A percentile compares a stretch with the other conserved stretches of the same genome.
phyloP scores from a whole-genome alignment of 2,329 filamentous ascomycete species.

The Aureobasidium mangrovei region DNA sequence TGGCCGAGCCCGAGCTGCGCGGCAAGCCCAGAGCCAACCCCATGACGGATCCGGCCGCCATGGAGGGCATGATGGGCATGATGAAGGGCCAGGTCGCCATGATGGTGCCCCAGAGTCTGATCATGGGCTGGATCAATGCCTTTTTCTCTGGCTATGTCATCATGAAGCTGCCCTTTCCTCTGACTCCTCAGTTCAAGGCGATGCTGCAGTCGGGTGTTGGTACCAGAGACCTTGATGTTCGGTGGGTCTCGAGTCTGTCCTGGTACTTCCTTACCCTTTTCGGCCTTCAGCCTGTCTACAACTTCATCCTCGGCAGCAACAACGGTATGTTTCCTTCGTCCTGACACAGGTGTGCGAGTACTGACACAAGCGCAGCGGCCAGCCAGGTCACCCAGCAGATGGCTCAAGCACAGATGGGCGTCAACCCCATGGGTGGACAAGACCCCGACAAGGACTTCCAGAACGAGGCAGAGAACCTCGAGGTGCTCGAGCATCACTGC shows the following conservation, averaged over 20 bases:
- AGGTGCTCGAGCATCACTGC: slow-evolving; percentile 88
- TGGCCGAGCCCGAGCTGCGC: slow-evolving; percentile 79
- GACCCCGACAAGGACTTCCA: slow-evolving; percentile 94
- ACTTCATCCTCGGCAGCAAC: slow-evolving; percentile 90
- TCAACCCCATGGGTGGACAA: slow-evolving; percentile 66
- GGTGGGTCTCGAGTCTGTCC: slow-evolving; percentile 97
- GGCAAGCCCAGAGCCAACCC: slow-evolving; percentile 88
- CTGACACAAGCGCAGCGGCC: slow-evolving; percentile 52
- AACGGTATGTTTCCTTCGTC: slow-evolving; percentile 55
- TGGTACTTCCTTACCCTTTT: slow-evolving; percentile 99
- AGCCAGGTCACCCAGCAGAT: slow-evolving; percentile 84
- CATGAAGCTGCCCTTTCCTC: slow-evolving; percentile 93
- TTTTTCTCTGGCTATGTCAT: slow-evolving; percentile 99
- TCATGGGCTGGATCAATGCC: slow-evolving; percentile 99
- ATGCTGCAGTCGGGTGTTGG: slow-evolving; percentile 97
- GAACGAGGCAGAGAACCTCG: slow-evolving; percentile 87
- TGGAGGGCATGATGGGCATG: slow-evolving; percentile 99
- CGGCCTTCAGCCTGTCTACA: slow-evolving; percentile 92
- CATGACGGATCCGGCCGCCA: slow-evolving; percentile 87
- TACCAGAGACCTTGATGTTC: slow-evolving; percentile 89
- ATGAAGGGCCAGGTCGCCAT: slow-evolving; percentile 99
- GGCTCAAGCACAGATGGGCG: slow-evolving; percentile 54
- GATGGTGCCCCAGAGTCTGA: slow-evolving; percentile 97
- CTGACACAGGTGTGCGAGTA: not conserved
- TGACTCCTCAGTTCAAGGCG: slow-evolving; percentile 98